Percentiles rank a stretch among this genome's conserved stretches.
phyloP scores from a whole-genome alignment of 1,139 yeast genomes.

The Yamadazyma diospyri region DNA sequence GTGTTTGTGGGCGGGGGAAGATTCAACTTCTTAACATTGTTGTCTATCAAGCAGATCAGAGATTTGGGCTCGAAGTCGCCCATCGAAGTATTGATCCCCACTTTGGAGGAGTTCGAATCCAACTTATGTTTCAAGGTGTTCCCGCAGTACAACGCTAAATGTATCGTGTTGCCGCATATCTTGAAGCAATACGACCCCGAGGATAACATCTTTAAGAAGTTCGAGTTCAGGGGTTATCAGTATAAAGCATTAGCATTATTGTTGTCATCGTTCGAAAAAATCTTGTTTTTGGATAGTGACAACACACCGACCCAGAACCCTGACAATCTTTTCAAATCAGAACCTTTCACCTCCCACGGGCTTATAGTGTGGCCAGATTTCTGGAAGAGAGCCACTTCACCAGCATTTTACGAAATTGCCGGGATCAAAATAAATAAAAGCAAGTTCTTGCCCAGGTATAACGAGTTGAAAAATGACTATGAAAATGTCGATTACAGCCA shows the following conservation, averaged over 20 bases:
- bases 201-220: conserved; percentile 13
- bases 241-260: conserved; percentile 74
- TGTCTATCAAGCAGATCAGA: conserved; percentile 64
- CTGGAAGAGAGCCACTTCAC: conserved; percentile 46
- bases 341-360: conserved; percentile 31
- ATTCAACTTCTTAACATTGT: conserved; percentile 67
- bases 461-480: conserved; percentile 21
- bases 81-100: conserved; percentile 73
- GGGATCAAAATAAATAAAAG: conserved; percentile 24
- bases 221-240: conserved; percentile 58
- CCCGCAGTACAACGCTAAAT: conserved; percentile 66
- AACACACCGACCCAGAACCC: conserved; percentile 62
- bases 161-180: conserved; percentile 40
- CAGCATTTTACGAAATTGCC: conserved; percentile 38
- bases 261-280: conserved; percentile 73
- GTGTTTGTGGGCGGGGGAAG: conserved; percentile 56
- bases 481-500: conserved; percentile 12
- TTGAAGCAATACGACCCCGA: conserved; percentile 32
- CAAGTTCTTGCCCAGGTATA: conserved; percentile 28
- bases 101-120: conserved; percentile 63
- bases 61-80: conserved; percentile 64
- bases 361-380: conserved; percentile 48
- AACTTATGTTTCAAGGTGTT: conserved; percentile 62
- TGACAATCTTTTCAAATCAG: conserved; percentile 32
- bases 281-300: conserved; percentile 75